These are phyloP conservation scores for Kluyveromyces lactis DNA, from an alignment of 805 yeast genomes.

Conservation along the genomic window DNA sequence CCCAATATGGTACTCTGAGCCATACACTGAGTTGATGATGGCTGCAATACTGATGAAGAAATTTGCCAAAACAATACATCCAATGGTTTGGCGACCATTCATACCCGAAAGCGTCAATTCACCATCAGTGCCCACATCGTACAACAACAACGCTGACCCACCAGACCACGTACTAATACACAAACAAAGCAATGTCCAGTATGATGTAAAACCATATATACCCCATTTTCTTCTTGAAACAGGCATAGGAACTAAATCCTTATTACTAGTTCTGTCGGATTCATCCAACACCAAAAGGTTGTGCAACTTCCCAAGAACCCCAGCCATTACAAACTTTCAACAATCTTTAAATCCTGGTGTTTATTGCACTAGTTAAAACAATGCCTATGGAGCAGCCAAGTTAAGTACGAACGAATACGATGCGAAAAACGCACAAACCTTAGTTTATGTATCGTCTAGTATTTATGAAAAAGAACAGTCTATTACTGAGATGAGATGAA, in stretches of 20 bases:
- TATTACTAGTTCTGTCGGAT: slow-evolving; percentile 19
- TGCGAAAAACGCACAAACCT: no score
- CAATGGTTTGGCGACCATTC: slow-evolving; percentile 23
- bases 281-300: not conserved
- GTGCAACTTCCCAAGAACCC: not conserved
- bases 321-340: not conserved
- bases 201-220: slow-evolving; percentile 26
- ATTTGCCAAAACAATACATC: slow-evolving; percentile 19
- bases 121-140: slow-evolving; percentile 9
- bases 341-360: no score
- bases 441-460: no score
- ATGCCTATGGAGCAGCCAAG: no score
- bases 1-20: slow-evolving; percentile 30
- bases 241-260: slow-evolving; percentile 34
- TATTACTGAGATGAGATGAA: no score
- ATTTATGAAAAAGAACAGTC: no score
- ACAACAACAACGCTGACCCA: slow-evolving; percentile 24
- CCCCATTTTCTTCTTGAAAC: slow-evolving; percentile 31
- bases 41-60: slow-evolving; percentile 15
- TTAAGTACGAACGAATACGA: no score
- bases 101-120: slow-evolving; percentile 5
- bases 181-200: slow-evolving; percentile 33
- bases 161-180: slow-evolving; percentile 32
- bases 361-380: no score
- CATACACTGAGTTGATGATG: slow-evolving; percentile 18